Conservation (phyloP, 169 alveolate species). For the Babesia bovis region DNA sequence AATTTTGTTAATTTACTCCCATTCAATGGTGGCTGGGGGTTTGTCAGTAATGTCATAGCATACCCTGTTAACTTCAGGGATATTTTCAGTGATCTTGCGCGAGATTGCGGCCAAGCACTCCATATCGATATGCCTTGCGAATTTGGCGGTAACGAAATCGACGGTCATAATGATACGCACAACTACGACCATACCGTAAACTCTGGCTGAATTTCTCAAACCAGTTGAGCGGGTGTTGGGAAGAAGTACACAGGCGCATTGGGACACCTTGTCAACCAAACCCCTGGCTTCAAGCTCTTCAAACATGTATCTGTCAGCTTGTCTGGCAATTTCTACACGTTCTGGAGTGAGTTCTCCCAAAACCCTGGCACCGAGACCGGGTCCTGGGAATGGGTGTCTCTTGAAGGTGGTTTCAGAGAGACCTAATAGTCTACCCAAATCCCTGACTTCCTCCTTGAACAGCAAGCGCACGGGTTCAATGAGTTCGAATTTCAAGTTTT, state of each 20-base stretch:
- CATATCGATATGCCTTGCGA: constrained; percentile 62
- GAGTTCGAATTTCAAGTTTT: constrained; percentile 69
- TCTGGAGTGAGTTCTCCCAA: constrained; percentile 71
- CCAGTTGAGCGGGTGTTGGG: constrained; percentile 69
- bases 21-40: constrained; percentile 79
- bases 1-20: constrained; percentile 62
- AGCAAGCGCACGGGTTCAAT: constrained; percentile 75
- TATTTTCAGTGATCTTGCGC: constrained; percentile 66
- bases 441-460: constrained; percentile 77
- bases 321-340: constrained; percentile 72
- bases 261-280: constrained; percentile 68
- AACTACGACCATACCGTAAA: constrained; percentile 70
- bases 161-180: constrained; percentile 71
- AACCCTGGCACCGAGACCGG: constrained; percentile 76
- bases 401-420: constrained; percentile 67
- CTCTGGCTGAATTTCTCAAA: constrained; percentile 70
- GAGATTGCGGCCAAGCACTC: constrained; percentile 73
- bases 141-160: constrained; percentile 74
- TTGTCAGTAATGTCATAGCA: constrained; percentile 75
- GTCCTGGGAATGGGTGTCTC: constrained; percentile 82
- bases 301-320: constrained; percentile 70
- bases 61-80: constrained; percentile 73
- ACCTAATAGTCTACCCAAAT: constrained; percentile 65
- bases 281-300: constrained; percentile 64
- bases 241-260: constrained; percentile 68